Evolutionary conservation across 495 filamentous ascomycete genomes (phyloP), one percentile per base, ranked within the genome.

Genomic region (Patellaria atrata): DNA sequence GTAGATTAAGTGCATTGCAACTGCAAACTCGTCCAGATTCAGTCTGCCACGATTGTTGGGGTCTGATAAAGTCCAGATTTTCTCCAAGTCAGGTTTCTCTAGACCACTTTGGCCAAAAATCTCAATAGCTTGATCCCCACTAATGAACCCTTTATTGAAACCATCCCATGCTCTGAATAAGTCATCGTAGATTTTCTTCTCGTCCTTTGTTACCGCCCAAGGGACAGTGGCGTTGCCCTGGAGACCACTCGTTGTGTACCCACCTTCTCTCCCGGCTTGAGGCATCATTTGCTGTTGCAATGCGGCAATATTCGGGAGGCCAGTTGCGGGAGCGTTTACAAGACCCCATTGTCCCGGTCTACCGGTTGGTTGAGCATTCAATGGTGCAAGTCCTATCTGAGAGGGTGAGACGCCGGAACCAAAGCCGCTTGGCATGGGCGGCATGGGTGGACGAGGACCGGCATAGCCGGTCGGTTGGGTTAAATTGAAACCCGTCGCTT

Each of bases 1-100:
- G 53, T 96, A 99, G 36, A 99, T 96, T 55, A 99, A 61, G 68
- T 99, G 91, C 89, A 99, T 99, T 5, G 82, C 87, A 24, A 99
- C 86, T 12, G 91, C 86, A 54, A 99, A 99, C 50, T 99, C 91
- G 55, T 99, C 91, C 59, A 96, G 77, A 43, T 99, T 85, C 3
- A 99, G 70, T 40, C 84, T 74, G 9, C 91, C 91, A 49, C 81
- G 84, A 57, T 99, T 93, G 35, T 82, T 71, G 17, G 89, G 75
- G 54, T 99, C 91, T 5, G 87, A 82, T 17, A 99, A 61, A 17
- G 89, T 96, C 91, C 91, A 99, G 42, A 94, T 75, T 20, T 74
- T 69, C 61, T 96, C 91, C 22, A 99, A 62, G 43, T 96, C 89
- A 14, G 75, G 58, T 49, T 86, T 85, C 16, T 83, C 82, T 30